These are phyloP conservation scores for Fomitiporia mediterranea DNA, from an alignment of 1,284 basidiomycete genomes.

Conservation along the genomic window DNA sequence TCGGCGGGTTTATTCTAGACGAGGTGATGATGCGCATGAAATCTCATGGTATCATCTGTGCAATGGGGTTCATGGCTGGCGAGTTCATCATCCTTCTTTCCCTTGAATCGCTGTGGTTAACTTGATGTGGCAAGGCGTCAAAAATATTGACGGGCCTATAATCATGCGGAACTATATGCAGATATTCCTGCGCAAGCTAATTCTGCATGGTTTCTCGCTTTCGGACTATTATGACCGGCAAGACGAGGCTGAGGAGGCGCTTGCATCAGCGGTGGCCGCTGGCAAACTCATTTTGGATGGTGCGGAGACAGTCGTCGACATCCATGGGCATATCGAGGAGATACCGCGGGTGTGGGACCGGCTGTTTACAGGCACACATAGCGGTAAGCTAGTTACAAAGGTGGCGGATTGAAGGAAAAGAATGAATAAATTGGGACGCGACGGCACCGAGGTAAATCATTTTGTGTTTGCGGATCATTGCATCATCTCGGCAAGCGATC, in stretches of 20 bases:
- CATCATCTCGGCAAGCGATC: conserved; percentile 1
- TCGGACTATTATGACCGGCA: conserved; percentile 27
- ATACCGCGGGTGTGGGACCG: conserved; percentile 29
- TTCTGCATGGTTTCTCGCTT: conserved; percentile 37
- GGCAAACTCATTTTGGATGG: conserved; percentile 22
- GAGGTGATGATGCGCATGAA: conserved; percentile 32
- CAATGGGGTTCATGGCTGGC: conserved; percentile 39
- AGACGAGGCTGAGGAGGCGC: no score
- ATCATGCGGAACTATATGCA: conserved; percentile 26
- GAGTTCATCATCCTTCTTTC: conserved; percentile 5
- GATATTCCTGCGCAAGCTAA: conserved; percentile 35
- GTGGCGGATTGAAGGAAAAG: conserved; percentile 18
- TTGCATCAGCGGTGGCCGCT: no score
- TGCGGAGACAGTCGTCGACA: conserved; percentile 28
- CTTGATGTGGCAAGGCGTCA: no score
- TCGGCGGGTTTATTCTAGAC: conserved; percentile 37
- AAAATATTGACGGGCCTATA: neutral
- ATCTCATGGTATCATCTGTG: conserved; percentile 36
- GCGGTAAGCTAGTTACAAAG: conserved; percentile 32
- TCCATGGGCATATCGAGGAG: conserved; percentile 27
- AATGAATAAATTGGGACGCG: neutral
- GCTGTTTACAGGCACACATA: conserved; percentile 30
- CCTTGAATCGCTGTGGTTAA: no score
- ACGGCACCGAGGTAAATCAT: neutral
- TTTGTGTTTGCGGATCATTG: neutral